A percentile compares a stretch with the other conserved stretches of the same genome.
Conservation (phyloP, 2,329 filamentous ascomycete genomes). For the Pyrenochaeta sp. region DNA sequence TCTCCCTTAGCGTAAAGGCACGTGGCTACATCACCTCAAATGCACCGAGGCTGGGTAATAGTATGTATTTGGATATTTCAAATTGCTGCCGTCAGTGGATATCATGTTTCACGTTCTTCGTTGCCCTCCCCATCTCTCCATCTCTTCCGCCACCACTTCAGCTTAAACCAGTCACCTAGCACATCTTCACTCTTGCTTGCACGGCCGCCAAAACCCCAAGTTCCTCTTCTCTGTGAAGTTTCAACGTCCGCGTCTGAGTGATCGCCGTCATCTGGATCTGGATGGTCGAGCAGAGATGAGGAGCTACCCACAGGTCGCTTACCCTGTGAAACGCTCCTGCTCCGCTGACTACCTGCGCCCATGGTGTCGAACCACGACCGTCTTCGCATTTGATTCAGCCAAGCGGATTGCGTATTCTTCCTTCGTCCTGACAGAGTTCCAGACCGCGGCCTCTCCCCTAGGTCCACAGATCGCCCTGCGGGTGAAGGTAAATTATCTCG, state of each 20-base stretch:
- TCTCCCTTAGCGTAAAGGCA: too few species aligned
- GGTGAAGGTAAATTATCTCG: slow-evolving; percentile 40
- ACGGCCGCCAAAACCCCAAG: slow-evolving; percentile 34
- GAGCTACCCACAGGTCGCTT: slow-evolving; percentile 36
- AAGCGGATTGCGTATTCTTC: slow-evolving; percentile 40
- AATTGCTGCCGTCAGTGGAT: slow-evolving; percentile 11
- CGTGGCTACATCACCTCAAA: too few species aligned
- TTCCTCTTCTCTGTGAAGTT: slow-evolving; percentile 29
- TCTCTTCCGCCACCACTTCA: slow-evolving; percentile 50
- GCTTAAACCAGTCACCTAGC: slow-evolving; percentile 47
- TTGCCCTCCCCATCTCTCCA: slow-evolving; percentile 40
- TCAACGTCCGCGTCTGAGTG: slow-evolving; percentile 39
- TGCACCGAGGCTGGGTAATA: neutral
- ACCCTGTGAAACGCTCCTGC: slow-evolving; percentile 37
- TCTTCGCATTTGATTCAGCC: slow-evolving; percentile 45
- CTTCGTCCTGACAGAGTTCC: slow-evolving; percentile 42
- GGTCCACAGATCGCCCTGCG: slow-evolving; percentile 38
- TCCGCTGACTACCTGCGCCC: slow-evolving; percentile 24
- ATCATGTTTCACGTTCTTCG: slow-evolving; percentile 23
- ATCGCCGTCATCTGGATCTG: slow-evolving; percentile 40
- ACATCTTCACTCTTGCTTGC: slow-evolving; percentile 33
- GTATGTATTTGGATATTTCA: slow-evolving; percentile 4
- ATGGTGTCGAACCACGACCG: slow-evolving; percentile 48
- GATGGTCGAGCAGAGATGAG: slow-evolving; percentile 34
- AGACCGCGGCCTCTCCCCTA: slow-evolving; percentile 43